Conservation (phyloP, 495 filamentous ascomycete species). For the Trichoderma erinaceum region DNA sequence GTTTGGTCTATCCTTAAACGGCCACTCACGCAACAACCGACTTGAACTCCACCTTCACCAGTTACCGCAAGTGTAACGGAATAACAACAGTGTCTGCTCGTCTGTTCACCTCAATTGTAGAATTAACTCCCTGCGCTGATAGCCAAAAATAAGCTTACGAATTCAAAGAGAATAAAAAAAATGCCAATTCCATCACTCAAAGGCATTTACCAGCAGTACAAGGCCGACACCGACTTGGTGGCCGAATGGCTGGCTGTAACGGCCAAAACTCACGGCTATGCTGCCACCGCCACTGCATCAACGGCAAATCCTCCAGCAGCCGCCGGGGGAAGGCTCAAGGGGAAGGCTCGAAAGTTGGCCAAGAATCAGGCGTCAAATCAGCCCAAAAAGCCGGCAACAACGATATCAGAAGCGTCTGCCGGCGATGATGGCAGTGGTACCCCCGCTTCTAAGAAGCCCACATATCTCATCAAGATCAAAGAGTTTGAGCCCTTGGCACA, state of each 20-base stretch:
- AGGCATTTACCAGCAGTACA: not conserved
- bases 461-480: not conserved
- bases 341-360: not conserved
- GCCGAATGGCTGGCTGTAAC: not conserved
- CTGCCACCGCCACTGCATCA: too few relatives aligned
- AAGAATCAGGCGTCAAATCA: not conserved
- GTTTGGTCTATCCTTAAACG: too few relatives aligned
- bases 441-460: not conserved
- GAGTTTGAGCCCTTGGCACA: not conserved
- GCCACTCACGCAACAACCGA: too few relatives aligned
- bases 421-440: not conserved
- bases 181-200: too few relatives aligned
- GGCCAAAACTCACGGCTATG: not conserved
- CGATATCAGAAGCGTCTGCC: not conserved
- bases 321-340: not conserved
- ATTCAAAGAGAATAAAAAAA: too few relatives aligned
- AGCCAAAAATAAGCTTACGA: too few relatives aligned
- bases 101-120: too few relatives aligned
- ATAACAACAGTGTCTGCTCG: too few relatives aligned
- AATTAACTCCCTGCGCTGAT: too few relatives aligned
- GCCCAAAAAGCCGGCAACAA: not conserved
- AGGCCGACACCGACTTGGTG: not conserved
- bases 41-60: too few relatives aligned
- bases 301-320: not conserved
- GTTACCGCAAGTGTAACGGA: too few relatives aligned